Evolutionary conservation across 352 stramenopile species (phyloP).

Genomic region (Sclerospora graminicola): DNA sequence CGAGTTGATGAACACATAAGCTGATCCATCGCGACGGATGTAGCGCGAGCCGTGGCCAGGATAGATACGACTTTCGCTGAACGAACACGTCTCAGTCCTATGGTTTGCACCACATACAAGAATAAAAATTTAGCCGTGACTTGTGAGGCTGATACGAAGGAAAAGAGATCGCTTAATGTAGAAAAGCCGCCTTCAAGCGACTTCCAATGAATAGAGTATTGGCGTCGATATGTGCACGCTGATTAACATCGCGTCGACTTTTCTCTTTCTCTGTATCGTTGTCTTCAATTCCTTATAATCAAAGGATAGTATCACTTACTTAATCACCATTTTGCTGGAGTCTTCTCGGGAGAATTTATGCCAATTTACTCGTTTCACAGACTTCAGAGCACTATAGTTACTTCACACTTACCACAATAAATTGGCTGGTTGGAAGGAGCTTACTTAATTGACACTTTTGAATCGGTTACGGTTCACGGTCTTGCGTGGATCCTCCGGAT

Average conservation of each 20-base stretch:
- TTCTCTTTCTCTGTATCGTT: neutral
- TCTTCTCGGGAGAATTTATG: slow-evolving; percentile 86
- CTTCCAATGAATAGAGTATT: too few species aligned
- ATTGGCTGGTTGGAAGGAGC: slow-evolving; percentile 79
- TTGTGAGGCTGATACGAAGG: too few species aligned
- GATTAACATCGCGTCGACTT: neutral
- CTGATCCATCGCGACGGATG: slow-evolving; percentile 95
- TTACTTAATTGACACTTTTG: slow-evolving; percentile 19
- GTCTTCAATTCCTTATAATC: slow-evolving; percentile 1
- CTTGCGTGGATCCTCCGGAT: too few species aligned
- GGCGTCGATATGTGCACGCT: slow-evolving; percentile 1
- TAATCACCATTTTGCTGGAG: slow-evolving; percentile 86
- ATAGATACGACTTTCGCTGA: slow-evolving; percentile 92
- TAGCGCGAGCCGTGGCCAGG: slow-evolving; percentile 98
- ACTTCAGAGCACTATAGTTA: slow-evolving; percentile 23
- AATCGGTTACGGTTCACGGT: slow-evolving; percentile 15
- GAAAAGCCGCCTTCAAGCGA: too few species aligned
- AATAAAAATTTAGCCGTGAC: too few species aligned
- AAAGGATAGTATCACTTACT: slow-evolving; percentile 44
- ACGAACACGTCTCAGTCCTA: slow-evolving; percentile 87
- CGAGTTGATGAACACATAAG: slow-evolving; percentile 91
- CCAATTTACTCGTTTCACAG: slow-evolving; percentile 52
- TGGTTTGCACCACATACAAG: slow-evolving; percentile 9
- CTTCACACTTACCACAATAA: slow-evolving; percentile 34
- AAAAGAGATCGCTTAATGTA: too few species aligned